Base-by-base conservation (phyloP, 2,329 filamentous ascomycete genomes). In the Capronia americana region DNA sequence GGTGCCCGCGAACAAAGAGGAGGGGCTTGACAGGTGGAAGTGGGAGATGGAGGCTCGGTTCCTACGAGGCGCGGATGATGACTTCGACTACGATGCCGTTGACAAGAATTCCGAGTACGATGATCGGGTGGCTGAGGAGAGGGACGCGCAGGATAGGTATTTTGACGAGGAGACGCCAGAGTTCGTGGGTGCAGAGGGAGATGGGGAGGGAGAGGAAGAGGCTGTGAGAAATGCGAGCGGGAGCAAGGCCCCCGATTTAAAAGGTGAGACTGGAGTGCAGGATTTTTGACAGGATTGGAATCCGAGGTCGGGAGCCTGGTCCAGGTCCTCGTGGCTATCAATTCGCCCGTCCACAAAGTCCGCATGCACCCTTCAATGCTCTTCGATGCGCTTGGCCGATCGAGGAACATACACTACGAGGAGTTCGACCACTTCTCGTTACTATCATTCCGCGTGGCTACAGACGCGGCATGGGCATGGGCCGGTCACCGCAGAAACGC, bases 91-190 rank as follows among this genome's bases (percentile, higher is more conserved):
- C 75, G 77, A 73, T 1, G 73, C 70, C 2, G 89, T 96, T 4
- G 93, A 97, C 74, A 80, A 81, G 41, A 88, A 90, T 73, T 88
- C 92, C 32, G 88, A 88, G 23, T 89, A 88, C 63, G 92, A 96
- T 75, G 87, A 89, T 77, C 75, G 79, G 82, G 77, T 84, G 74
- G 82, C 86, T 80, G 83, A 86, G 70, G 83, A 84, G 69, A 79
- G 82, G n/a, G 88, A 90, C 60, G 81, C 81, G 14, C 85, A 94
- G 77, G 92, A 96, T 44, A 84, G 84, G 23, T 96, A 91, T 81
- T 93, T 96, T 74, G 91, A 93, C 24, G 87, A 88, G 5, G 90
- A 96, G 80, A 89, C 91, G 72, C 89, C 90, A 0, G 83, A 83
- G 56, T 92, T 89, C 85, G 81, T 85, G 12, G 76, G 75, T 6